These are phyloP conservation scores for Auricularia sp. DNA, from an alignment of 768 basidiomycete genomes.

Conservation along the genomic window DNA sequence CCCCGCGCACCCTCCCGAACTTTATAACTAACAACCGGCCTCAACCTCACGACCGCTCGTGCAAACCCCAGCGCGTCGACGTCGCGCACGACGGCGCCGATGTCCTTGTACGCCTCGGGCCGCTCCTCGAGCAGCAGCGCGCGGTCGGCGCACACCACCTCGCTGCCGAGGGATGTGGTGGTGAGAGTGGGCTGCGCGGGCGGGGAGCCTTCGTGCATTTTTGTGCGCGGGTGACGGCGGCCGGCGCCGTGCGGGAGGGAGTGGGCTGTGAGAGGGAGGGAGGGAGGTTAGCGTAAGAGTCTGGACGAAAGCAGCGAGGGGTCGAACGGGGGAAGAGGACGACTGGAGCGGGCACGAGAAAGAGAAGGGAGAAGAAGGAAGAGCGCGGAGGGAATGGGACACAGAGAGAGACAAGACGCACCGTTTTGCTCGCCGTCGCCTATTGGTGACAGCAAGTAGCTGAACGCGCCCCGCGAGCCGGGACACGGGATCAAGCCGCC, in stretches of 20 bases:
- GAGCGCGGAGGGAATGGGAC: neutral
- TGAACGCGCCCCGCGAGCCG: slow-evolving; percentile 30
- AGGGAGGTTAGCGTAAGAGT: no score
- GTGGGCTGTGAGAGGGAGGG: slow-evolving; percentile 12
- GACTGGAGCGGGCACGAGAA: no score
- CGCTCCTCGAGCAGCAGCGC: slow-evolving; percentile 29
- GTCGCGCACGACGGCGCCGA: slow-evolving; percentile 26
- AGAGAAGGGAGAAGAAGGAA: no score
- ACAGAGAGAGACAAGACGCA: slow-evolving; percentile 5
- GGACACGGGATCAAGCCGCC: slow-evolving; percentile 27
- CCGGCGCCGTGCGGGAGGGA: slow-evolving; percentile 33
- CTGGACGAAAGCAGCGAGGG: no score
- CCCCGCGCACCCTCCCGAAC: slow-evolving; percentile 14
- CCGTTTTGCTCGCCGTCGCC: slow-evolving; percentile 28
- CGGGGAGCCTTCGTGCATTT: slow-evolving; percentile 20
- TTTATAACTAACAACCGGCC: slow-evolving; percentile 31
- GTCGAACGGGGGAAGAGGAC: no score
- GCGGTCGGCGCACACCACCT: slow-evolving; percentile 26
- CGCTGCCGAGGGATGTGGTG: slow-evolving; percentile 26
- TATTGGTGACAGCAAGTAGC: slow-evolving; percentile 24
- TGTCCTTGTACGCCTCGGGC: slow-evolving; percentile 30
- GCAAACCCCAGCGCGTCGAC: slow-evolving; percentile 23
- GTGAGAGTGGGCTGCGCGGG: slow-evolving; percentile 19
- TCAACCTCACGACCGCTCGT: slow-evolving; percentile 20
- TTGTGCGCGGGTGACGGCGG: slow-evolving; percentile 24